These are phyloP conservation scores for Darksidea phi DNA, from an alignment of 495 filamentous ascomycete genomes.

Conservation along the genomic window DNA sequence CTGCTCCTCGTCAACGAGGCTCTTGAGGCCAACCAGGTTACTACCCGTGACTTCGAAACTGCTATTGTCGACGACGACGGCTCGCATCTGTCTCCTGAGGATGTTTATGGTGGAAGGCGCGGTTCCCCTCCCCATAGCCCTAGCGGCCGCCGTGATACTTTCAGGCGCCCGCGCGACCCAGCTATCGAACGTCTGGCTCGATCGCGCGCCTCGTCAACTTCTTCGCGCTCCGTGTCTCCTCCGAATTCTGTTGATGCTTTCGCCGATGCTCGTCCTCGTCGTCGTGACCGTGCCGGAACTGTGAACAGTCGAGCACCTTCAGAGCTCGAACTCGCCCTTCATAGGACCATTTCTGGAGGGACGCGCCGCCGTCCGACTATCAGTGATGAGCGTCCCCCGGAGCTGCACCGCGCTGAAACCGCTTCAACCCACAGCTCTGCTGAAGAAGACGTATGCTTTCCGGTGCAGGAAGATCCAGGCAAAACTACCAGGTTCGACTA, in stretches of 20 bases:
- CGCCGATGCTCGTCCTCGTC: constrained; percentile 63
- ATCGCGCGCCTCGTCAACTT: constrained; percentile 56
- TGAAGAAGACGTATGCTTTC: constrained; percentile 86
- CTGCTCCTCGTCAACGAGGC: constrained; percentile 49
- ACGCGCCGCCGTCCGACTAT: constrained; percentile 64
- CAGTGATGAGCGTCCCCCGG: constrained; percentile 54
- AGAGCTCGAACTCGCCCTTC: constrained; percentile 59
- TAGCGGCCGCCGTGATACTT: constrained; percentile 36
- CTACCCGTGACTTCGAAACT: constrained; percentile 68
- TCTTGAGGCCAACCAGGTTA: constrained; percentile 50
- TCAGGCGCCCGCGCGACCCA: constrained; percentile 40
- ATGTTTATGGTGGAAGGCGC: constrained; percentile 23
- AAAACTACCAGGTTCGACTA: constrained; percentile 73
- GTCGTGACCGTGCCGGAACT: constrained; percentile 66
- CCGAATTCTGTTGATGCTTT: constrained; percentile 98
- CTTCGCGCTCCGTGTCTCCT: constrained; percentile 73
- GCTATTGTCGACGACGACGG: constrained; percentile 79
- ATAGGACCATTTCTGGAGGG: constrained; percentile 68
- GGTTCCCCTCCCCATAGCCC: constrained; percentile 23
- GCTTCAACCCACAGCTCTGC: constrained; percentile 49
- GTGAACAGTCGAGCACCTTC: constrained; percentile 59
- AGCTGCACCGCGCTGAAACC: constrained; percentile 48
- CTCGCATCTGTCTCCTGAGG: constrained; percentile 43
- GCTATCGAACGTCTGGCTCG: constrained; percentile 49
- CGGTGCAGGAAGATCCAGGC: constrained; percentile 54